phyloP scores from a whole-genome alignment of 805 yeast genomes.

The Ogataea salicorniae region DNA sequence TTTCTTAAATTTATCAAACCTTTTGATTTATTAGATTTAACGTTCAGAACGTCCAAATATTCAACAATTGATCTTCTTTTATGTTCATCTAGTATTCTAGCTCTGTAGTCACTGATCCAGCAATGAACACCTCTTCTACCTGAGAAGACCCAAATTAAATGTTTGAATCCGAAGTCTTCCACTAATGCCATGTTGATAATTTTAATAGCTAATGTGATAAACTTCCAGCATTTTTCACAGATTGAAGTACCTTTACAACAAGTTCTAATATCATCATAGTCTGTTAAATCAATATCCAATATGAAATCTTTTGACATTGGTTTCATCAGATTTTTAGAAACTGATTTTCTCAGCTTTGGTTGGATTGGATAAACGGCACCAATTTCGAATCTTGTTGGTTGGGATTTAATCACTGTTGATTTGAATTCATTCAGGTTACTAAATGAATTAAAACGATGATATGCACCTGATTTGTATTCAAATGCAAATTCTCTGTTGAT shows the following conservation, averaged over 20 bases:
- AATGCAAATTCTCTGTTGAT: slow-evolving; percentile 90
- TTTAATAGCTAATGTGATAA: slow-evolving; percentile 77
- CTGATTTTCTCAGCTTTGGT: slow-evolving; percentile 77
- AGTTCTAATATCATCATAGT: slow-evolving; percentile 89
- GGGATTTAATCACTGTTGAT: slow-evolving; percentile 61
- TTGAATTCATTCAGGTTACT: slow-evolving; percentile 65
- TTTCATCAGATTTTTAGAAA: slow-evolving; percentile 71
- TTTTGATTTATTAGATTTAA: slow-evolving; percentile 44
- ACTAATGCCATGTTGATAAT: slow-evolving; percentile 65
- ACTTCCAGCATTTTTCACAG: slow-evolving; percentile 90
- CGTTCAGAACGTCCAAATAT: slow-evolving; percentile 69
- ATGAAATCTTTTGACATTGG: slow-evolving; percentile 85
- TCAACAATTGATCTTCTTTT: slow-evolving; percentile 76
- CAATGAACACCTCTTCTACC: slow-evolving; percentile 99
- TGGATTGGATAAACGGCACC: slow-evolving; percentile 88
- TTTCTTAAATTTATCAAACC: slow-evolving; percentile 53
- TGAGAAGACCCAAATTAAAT: slow-evolving; percentile 90
- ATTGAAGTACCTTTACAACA: slow-evolving; percentile 85
- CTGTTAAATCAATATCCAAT: slow-evolving; percentile 96
- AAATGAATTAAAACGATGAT: slow-evolving; percentile 84
- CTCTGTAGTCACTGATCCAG: slow-evolving; percentile 88
- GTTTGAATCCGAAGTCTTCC: slow-evolving; percentile 86
- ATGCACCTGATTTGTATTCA: slow-evolving; percentile 82
- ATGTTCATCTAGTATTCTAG: slow-evolving; percentile 66
- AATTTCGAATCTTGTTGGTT: slow-evolving; percentile 89